Conservation (phyloP, 2,329 filamentous ascomycete genomes). For the Arthrobotrys iridis region DNA sequence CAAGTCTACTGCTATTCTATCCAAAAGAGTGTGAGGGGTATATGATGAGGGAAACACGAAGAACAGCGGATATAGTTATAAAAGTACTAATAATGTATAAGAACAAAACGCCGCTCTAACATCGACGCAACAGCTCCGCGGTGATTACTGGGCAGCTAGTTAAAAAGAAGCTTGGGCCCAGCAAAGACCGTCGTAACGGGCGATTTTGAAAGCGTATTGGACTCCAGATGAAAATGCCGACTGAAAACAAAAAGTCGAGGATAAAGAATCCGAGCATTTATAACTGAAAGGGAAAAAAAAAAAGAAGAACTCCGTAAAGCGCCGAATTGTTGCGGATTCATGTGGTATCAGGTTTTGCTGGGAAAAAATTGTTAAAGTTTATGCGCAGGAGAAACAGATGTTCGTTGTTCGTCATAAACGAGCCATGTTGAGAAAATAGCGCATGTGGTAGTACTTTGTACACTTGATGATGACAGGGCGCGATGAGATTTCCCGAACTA, state of each 20-base stretch:
- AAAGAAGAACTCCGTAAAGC: slow-evolving; percentile 31
- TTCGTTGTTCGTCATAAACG: neutral
- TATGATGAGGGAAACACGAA: neutral
- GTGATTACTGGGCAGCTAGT: neutral
- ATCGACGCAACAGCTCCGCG: slow-evolving; percentile 13
- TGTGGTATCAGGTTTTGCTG: slow-evolving; percentile 44
- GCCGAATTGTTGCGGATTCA: slow-evolving; percentile 30
- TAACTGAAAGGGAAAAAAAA: neutral
- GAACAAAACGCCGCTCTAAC: slow-evolving; percentile 13
- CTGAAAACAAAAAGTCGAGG: slow-evolving; percentile 17
- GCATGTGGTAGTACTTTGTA: neutral
- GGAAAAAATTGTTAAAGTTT: slow-evolving; percentile 17
- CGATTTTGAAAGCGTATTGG: slow-evolving; percentile 7
- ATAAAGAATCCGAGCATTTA: no score
- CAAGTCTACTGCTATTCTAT: neutral
- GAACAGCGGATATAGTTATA: neutral
- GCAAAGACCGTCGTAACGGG: neutral
- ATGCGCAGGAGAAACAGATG: slow-evolving; percentile 10
- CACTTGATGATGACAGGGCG: neutral
- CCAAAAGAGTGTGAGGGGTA: neutral
- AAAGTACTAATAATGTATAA: neutral
- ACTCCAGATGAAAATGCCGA: slow-evolving; percentile 42
- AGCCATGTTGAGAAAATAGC: neutral
- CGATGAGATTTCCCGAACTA: neutral
- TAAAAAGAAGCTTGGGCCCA: slow-evolving; percentile 2